These are phyloP conservation scores for Heritiera fomes DNA, from an alignment of 345 rosid species.

Conservation along the genomic window DNA sequence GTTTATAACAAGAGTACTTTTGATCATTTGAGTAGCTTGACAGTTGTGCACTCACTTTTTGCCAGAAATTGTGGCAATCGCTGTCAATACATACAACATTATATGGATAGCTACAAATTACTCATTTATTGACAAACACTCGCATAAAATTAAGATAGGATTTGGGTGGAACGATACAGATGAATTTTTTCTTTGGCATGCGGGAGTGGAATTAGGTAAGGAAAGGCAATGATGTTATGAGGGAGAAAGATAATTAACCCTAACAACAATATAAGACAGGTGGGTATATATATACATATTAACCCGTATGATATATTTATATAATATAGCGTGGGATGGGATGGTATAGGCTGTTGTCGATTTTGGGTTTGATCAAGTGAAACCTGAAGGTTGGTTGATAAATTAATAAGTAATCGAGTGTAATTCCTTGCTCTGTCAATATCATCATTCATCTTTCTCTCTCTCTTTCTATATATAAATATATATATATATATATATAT, in stretches of 20 bases:
- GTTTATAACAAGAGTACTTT: conserved; percentile 24
- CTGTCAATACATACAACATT: not conserved
- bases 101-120: not conserved
- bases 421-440: not conserved
- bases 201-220: conserved; percentile 32
- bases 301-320: too few relatives aligned
- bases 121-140: conserved; percentile 14
- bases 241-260: conserved; percentile 11
- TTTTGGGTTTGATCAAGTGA: not conserved
- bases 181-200: conserved; percentile 24
- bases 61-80: conserved; percentile 28
- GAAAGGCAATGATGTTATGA: conserved; percentile 14
- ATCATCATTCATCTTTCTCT: not conserved
- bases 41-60: conserved; percentile 30
- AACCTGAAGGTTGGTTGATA: not conserved
- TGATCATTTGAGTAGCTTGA: conserved; percentile 36
- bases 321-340: too few relatives aligned
- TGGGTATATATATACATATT: too few relatives aligned
- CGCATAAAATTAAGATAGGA: conserved; percentile 18
- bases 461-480: not conserved
- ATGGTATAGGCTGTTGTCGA: too few relatives aligned
- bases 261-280: conserved; percentile 29
- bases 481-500: not conserved
- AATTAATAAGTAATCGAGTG: not conserved
- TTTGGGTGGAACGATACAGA: conserved; percentile 24